Percentiles rank a stretch among this genome's conserved stretches.
phyloP scores from a whole-genome alignment of 1,139 yeast genomes.

The Zhuliangozyma blackwelliae region DNA sequence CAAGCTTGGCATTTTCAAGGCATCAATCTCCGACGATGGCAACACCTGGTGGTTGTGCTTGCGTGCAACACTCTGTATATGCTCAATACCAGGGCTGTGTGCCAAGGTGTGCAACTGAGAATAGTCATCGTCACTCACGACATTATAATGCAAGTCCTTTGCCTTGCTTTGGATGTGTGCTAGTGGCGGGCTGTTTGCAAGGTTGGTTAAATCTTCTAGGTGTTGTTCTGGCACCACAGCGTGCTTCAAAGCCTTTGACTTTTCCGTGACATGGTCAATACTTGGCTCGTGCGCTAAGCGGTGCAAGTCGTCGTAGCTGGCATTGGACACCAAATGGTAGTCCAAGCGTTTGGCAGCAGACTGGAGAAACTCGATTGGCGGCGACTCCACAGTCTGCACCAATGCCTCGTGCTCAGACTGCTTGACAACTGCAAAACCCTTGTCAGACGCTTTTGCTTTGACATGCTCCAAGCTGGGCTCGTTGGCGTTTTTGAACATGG shows the following conservation, averaged over 20 bases:
- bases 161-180: constrained; percentile 12
- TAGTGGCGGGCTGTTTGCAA: constrained; percentile 10
- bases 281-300: constrained; percentile 9
- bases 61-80: constrained; percentile 15
- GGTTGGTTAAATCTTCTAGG: constrained; percentile 6
- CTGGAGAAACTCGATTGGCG: constrained; percentile 16
- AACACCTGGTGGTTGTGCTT: constrained; percentile 6
- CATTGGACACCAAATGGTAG: constrained; percentile 19
- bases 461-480: constrained; percentile 30
- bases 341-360: constrained; percentile 11
- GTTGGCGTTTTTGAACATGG: constrained; percentile 29
- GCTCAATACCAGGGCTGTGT: constrained; percentile 17
- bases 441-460: constrained; percentile 15
- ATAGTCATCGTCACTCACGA: constrained; percentile 8
- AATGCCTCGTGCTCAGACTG: constrained; percentile 15
- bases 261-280: constrained; percentile 8
- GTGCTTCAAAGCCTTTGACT: constrained; percentile 11
- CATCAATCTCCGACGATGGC: constrained; percentile 16
- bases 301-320: constrained; percentile 12
- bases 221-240: constrained; percentile 14
- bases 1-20: constrained; percentile 14
- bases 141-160: background rate
- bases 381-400: constrained; percentile 12
- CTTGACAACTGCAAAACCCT: constrained; percentile 19
- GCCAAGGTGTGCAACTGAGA: constrained; percentile 10